Base-by-base conservation (phyloP, 2,329 filamentous ascomycete species). In the Phoma sp. region DNA sequence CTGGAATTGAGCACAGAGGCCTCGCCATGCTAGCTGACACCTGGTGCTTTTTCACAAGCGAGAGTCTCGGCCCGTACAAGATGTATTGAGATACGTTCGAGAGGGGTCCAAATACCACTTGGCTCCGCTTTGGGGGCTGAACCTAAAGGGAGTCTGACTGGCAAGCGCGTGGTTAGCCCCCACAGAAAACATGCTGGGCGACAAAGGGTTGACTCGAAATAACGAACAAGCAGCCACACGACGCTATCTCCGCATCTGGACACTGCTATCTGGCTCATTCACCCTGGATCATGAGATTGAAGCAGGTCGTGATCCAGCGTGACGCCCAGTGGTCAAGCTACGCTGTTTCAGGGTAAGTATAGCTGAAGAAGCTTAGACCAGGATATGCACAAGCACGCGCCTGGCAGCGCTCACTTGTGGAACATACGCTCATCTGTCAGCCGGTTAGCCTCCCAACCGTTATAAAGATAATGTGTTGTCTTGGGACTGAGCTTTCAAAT, bases 271-370 rank as follows among this genome's bases (percentile, higher is more conserved):
- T 21, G 7, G 17, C 25, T 17, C 3, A 18, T 3, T 6, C 9
- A 2, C 21, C 23, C n/a, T 7, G 6, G 4, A 5, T 14, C n/a
- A n/a, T 39, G n/a, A 15, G 40, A n/a, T 17, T 26, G 10, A 1
- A 10, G 26, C 2, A 42, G 21, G 17, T 12, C 6, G 15, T 36
- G 42, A n/a, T 32, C 36, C 17, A 38, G 15, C 32, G 50, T 42
- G 50, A 43, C 43, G 38, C 30, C 42, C 49, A 37, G 25, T 53
- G 18, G 42, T 37, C 28, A 42, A 42, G n/a, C 25, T 32, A 18
- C 18, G 25, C 29, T n/a, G 7, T 10, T 42, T 25, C 18, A 7
- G 21, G 36, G 25, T 36, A 40, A 32, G 18, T 23, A 38, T 42
- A 39, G 40, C 40, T 46, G 48, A 17, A 25, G 18, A 9, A n/a